Conservation (phyloP, 495 filamentous ascomycete genomes). For the Lophium mytilinum region DNA sequence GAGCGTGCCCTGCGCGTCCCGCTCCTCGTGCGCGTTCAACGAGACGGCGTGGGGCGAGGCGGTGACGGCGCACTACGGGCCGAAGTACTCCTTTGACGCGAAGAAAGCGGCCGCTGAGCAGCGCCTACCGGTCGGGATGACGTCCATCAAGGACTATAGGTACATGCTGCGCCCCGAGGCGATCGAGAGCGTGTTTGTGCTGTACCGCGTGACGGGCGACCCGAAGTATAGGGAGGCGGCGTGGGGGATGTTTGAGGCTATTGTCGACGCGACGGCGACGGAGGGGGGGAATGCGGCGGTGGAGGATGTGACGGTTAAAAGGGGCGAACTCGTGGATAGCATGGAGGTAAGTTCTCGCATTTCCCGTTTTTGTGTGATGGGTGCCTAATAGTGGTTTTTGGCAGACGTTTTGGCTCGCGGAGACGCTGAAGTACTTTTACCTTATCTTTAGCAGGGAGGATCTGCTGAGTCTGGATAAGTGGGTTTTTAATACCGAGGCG, state of each 20-base stretch:
- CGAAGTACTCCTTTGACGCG: constrained; percentile 8
- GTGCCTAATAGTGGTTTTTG: background rate
- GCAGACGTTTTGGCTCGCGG: constrained; percentile 42
- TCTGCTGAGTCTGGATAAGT: constrained; percentile 46
- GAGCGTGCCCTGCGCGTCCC: constrained; percentile 42
- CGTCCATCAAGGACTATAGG: constrained; percentile 47
- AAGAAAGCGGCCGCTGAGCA: constrained; percentile 29
- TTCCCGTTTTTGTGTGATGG: background rate
- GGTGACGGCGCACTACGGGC: constrained; percentile 50
- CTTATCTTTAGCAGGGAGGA: constrained; percentile 42
- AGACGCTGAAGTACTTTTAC: constrained; percentile 50
- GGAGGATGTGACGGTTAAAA: constrained; percentile 42
- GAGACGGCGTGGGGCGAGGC: constrained; percentile 35
- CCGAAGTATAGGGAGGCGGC: constrained; percentile 56
- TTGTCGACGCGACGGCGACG: constrained; percentile 53
- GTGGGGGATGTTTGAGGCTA: constrained; percentile 68
- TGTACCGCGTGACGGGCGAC: constrained; percentile 69
- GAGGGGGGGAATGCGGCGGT: constrained; percentile 52
- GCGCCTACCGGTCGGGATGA: constrained; percentile 51
- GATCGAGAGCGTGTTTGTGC: constrained; percentile 54
- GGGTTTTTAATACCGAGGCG: constrained; percentile 49
- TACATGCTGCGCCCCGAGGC: constrained; percentile 58
- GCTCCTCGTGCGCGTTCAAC: constrained; percentile 9
- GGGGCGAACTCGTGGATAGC: constrained; percentile 21
- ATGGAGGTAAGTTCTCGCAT: constrained; percentile 25